Base-by-base conservation (phyloP, 805 yeast species). In the Yarrowia porcina region DNA sequence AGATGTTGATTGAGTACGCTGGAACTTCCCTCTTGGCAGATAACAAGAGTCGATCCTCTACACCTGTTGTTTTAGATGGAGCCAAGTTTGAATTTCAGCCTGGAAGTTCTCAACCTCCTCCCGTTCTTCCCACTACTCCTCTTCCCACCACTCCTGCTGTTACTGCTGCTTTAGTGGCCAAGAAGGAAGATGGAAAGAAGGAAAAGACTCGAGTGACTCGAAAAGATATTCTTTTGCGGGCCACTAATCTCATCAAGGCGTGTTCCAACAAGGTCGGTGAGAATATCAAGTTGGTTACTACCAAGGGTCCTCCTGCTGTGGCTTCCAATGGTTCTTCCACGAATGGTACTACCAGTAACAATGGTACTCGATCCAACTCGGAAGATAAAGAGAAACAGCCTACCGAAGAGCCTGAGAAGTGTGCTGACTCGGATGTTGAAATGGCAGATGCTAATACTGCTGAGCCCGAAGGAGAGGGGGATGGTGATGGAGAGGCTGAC, bases 1-100 rank as follows among this genome's bases (percentile, higher is more conserved):
- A 76, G 61, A 70, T 87, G 9, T 87, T 66, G 56, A 47, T 59
- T 32, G 64, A 32, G 35, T 32, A 38, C 21, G 60, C 63, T 9
- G 39, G 45, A 1, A 52, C 47, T 9, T 35, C 63, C 12, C 36
- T 36, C 10, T 33, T 36, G 17, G 64, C 23, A 2, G 57, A 44
- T 44, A 45, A 44, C 54, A 47, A 57, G 54, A 38, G 54, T 38
- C 54, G 50, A 1, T 45, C 59, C 36, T 33, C 42, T 5, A 44
- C 52, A 6, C 63, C 63, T 13, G 63, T 45, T 17, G 35, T 45
- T 12, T 25, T 35, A 2, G 52, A 45, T 2, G 39, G 42, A 1
- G 36, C 63, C 12, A 23, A 33, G 25, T 59, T 59, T 12, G 63
- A 59, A 32, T 52, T 52, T 10, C 56, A 49, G 30, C 25, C 38